A percentile compares a stretch with the other conserved stretches of the same genome.
Evolutionary conservation across 805 yeast species (phyloP).

Genomic region (Wickerhamiella spandovensis): DNA sequence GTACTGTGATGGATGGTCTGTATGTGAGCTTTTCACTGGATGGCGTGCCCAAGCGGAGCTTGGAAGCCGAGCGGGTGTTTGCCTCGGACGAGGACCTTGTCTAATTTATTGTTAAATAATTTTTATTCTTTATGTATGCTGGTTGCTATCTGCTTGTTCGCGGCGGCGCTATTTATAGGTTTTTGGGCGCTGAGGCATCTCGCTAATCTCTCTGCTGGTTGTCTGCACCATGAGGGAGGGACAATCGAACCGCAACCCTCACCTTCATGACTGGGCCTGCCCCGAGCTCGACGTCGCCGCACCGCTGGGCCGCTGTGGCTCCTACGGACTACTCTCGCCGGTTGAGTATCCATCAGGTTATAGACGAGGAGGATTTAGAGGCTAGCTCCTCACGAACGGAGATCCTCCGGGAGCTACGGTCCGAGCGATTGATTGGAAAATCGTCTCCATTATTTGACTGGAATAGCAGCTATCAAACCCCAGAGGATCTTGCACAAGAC

Average conservation of each 20-base stretch:
- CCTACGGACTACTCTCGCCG: not conserved
- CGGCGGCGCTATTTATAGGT: no score
- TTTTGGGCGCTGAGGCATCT: no score
- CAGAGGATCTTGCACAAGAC: constrained; percentile 18
- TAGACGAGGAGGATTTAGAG: constrained; percentile 1
- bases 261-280: not conserved
- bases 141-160: no score
- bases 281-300: not conserved
- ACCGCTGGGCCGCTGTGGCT: not conserved
- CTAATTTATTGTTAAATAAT: not conserved
- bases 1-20: constrained; percentile 26
- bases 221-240: no score
- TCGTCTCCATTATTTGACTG: constrained; percentile 31
- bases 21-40: constrained; percentile 28
- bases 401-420: constrained; percentile 33
- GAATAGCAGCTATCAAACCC: constrained; percentile 19
- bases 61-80: constrained; percentile 22
- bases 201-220: no score
- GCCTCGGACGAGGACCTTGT: constrained; percentile 1
- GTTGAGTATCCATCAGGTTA: not conserved
- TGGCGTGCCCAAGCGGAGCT: constrained; percentile 17
- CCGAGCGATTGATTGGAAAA: constrained; percentile 35
- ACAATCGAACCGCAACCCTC: not conserved
- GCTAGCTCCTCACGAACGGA: not conserved
- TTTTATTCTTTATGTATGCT: not conserved